phyloP scores from a whole-genome alignment of 495 filamentous ascomycete genomes.

The Daldinia grandis region DNA sequence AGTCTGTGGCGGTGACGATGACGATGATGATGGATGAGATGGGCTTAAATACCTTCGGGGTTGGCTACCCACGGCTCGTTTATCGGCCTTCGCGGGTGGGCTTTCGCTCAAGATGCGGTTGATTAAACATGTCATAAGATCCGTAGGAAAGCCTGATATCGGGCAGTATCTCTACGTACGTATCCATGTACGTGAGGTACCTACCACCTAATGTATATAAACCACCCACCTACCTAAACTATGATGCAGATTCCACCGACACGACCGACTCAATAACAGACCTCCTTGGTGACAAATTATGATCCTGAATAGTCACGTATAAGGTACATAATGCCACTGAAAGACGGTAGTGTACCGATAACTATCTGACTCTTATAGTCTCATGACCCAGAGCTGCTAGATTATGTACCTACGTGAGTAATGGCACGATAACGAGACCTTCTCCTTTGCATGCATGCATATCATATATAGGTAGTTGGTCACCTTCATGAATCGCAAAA shows the following conservation, averaged over 20 bases:
- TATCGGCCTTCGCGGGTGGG: neutral
- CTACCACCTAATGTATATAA: neutral
- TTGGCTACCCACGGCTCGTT: neutral
- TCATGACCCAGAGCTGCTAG: neutral
- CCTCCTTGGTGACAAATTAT: neutral
- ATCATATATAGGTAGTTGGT: neutral
- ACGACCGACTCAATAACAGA: neutral
- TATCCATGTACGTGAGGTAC: neutral
- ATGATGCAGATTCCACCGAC: neutral
- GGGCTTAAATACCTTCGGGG: neutral
- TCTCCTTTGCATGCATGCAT: neutral
- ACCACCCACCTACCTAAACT: too few species aligned
- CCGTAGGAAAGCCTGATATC: neutral
- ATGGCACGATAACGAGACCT: constrained; percentile 3
- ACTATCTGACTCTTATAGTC: neutral
- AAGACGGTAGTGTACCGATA: neutral
- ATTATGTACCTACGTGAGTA: constrained; percentile 10
- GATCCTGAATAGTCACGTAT: neutral
- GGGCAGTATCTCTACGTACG: neutral
- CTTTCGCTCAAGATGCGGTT: neutral
- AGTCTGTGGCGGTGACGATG: too few species aligned
- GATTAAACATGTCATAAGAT: neutral
- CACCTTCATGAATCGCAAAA: neutral
- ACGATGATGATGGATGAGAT: neutral
- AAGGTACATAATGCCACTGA: neutral